Evolutionary conservation across 1,284 basidiomycete genomes (phyloP).

Genomic region (Naganishia cerealis): DNA sequence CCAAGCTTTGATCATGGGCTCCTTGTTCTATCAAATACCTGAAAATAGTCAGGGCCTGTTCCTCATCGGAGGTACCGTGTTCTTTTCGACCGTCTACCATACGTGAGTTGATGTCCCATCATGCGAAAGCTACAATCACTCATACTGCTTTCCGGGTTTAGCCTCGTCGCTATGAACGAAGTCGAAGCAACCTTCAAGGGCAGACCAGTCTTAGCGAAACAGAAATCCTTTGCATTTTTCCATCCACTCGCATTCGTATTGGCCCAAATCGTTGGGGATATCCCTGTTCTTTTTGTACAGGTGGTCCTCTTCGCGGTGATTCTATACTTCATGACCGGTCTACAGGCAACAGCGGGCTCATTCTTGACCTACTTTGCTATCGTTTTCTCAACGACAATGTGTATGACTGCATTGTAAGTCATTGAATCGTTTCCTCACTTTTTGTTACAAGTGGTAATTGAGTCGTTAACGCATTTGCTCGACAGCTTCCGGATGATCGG

Average conservation of each 20-base stretch:
- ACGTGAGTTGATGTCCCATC: background rate
- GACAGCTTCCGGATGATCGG: conserved; percentile 49
- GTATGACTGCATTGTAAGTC: conserved; percentile 26
- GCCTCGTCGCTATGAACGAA: conserved; percentile 62
- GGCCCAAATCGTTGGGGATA: conserved; percentile 69
- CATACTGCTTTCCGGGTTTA: conserved; percentile 9
- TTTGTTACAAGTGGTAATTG: too few species aligned
- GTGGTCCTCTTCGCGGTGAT: conserved; percentile 60
- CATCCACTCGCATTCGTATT: conserved; percentile 57
- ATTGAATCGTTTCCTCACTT: too few species aligned
- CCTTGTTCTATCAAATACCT: conserved; percentile 68
- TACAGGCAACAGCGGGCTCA: conserved; percentile 56
- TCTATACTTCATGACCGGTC: conserved; percentile 66
- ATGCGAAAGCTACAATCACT: background rate
- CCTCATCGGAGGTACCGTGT: conserved; percentile 70
- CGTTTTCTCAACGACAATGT: conserved; percentile 35
- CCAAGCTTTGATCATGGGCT: conserved; percentile 65
- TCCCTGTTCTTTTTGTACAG: conserved; percentile 64
- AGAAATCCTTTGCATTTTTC: conserved; percentile 55
- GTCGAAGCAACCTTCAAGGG: conserved; percentile 70
- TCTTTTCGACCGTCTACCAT: conserved; percentile 54
- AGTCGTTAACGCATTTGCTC: too few species aligned
- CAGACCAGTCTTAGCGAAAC: conserved; percentile 67
- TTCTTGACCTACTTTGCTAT: conserved; percentile 46
- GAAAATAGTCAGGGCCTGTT: conserved; percentile 69